Conservation (phyloP, 2,329 filamentous ascomycete species). For the Hirsutella minnesotensis region DNA sequence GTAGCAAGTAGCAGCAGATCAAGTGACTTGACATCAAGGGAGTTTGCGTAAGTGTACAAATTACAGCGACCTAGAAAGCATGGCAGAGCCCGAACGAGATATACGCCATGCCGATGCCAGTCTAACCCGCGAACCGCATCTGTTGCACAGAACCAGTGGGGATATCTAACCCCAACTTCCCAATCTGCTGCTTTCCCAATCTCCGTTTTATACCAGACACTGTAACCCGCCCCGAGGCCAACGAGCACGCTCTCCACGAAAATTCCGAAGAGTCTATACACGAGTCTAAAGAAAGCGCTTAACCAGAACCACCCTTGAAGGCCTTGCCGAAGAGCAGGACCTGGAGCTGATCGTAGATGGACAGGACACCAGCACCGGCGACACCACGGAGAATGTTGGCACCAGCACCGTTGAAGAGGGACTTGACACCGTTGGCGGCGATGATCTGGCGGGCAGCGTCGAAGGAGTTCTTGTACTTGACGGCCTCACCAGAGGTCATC, state of each 20-base stretch:
- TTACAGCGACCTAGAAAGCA: conserved; percentile 46
- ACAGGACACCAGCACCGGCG: conserved; percentile 99
- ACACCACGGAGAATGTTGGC: conserved; percentile 99
- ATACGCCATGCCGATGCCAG: conserved; percentile 37
- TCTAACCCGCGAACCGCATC: conserved; percentile 33
- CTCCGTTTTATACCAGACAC: conserved; percentile 29
- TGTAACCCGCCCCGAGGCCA: conserved; percentile 24
- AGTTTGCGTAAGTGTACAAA: conserved; percentile 51
- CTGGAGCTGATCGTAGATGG: conserved; percentile 99
- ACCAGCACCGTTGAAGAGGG: conserved; percentile 99
- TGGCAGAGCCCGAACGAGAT: conserved; percentile 31
- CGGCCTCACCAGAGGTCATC: conserved; percentile 96
- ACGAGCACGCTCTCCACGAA: conserved; percentile 17
- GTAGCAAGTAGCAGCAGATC: too few relatives aligned
- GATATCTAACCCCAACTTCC: conserved; percentile 27
- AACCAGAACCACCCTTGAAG: conserved; percentile 63
- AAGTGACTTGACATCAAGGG: conserved; percentile 27
- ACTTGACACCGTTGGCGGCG: conserved; percentile 94
- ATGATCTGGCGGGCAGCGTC: conserved; percentile 95
- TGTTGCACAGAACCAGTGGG: conserved; percentile 26
- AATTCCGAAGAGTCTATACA: conserved; percentile 28
- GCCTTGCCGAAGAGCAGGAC: conserved; percentile 99
- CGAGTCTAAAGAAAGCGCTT: conserved; percentile 26
- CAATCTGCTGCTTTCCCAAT: conserved; percentile 35
- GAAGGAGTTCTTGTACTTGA: conserved; percentile 98